Percentiles rank a stretch among this genome's conserved stretches.
These are phyloP conservation scores for Fusarium sp. DNA, from an alignment of 2,329 filamentous ascomycete genomes.

Conservation along the genomic window DNA sequence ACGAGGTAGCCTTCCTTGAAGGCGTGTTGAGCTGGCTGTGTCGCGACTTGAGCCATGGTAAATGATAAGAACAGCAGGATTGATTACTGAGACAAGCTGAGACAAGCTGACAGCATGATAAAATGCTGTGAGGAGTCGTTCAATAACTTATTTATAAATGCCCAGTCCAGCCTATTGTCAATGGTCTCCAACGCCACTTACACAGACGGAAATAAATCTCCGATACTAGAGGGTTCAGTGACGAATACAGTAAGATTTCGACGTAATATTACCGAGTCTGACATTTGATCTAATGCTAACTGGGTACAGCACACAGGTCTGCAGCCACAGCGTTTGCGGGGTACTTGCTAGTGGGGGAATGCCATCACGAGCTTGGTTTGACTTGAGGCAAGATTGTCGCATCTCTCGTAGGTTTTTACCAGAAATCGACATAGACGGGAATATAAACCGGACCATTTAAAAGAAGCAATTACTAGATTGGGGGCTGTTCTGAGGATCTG, in stretches of 20 bases:
- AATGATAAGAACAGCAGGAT: no score
- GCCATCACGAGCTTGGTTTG: neutral
- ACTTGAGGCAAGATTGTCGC: neutral
- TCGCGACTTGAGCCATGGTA: conserved; percentile 2
- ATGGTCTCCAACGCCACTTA: neutral
- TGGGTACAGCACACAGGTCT: neutral
- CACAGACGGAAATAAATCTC: conserved; percentile 6
- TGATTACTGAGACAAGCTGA: no score
- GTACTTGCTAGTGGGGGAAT: neutral
- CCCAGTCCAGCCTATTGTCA: no score
- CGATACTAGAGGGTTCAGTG: neutral
- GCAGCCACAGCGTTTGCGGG: conserved; percentile 8
- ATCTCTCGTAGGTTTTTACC: neutral
- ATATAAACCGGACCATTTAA: neutral
- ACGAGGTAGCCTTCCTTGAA: conserved; percentile 8
- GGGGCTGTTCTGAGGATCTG: neutral
- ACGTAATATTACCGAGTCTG: conserved; percentile 5
- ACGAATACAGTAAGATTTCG: conserved; percentile 13
- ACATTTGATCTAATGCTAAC: neutral
- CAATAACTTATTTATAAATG: no score
- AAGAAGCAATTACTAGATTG: neutral
- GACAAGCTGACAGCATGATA: no score
- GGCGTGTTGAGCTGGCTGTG: neutral
- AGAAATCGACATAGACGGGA: neutral
- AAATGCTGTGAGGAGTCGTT: no score